A percentile compares a stretch with the other conserved stretches of the same genome.
Evolutionary conservation across 805 yeast genomes (phyloP).

Genomic region (Pichia nanzhaoensis): DNA sequence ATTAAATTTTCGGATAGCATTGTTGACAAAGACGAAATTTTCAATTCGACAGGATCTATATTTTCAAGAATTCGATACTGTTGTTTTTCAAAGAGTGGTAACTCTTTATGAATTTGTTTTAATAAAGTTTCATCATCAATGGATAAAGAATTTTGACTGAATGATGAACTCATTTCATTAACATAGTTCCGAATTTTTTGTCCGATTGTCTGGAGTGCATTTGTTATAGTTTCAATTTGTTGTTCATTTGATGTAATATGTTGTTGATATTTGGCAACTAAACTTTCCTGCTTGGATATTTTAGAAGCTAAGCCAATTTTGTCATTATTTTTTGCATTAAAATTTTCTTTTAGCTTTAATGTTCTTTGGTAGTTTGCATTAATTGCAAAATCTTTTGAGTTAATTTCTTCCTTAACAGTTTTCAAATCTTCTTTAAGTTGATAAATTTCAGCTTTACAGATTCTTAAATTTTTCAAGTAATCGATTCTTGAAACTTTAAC

Average conservation of each 20-base stretch:
- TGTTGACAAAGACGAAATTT: slow-evolving; percentile 40
- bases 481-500: slow-evolving; percentile 63
- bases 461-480: slow-evolving; percentile 49
- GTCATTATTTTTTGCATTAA: slow-evolving; percentile 38
- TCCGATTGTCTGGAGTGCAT: slow-evolving; percentile 30
- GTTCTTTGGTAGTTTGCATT: slow-evolving; percentile 43
- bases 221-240: slow-evolving; percentile 31
- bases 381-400: slow-evolving; percentile 43
- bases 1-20: slow-evolving; percentile 41
- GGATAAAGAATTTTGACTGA: slow-evolving; percentile 43
- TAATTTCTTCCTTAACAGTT: slow-evolving; percentile 34
- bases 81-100: slow-evolving; percentile 34
- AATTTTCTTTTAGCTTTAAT: slow-evolving; percentile 29
- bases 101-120: slow-evolving; percentile 26
- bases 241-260: slow-evolving; percentile 32
- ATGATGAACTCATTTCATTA: slow-evolving; percentile 46
- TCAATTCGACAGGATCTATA: slow-evolving; percentile 41
- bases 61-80: slow-evolving; percentile 36
- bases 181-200: slow-evolving; percentile 38
- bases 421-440: slow-evolving; percentile 34
- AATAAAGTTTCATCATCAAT: slow-evolving; percentile 42
- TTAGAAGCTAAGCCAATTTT: slow-evolving; percentile 40
- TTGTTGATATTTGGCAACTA: slow-evolving; percentile 38
- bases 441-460: slow-evolving; percentile 44
- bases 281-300: slow-evolving; percentile 35